Conservation (phyloP, 75 land plant genomes). For the Gnetum montanum region DNA sequence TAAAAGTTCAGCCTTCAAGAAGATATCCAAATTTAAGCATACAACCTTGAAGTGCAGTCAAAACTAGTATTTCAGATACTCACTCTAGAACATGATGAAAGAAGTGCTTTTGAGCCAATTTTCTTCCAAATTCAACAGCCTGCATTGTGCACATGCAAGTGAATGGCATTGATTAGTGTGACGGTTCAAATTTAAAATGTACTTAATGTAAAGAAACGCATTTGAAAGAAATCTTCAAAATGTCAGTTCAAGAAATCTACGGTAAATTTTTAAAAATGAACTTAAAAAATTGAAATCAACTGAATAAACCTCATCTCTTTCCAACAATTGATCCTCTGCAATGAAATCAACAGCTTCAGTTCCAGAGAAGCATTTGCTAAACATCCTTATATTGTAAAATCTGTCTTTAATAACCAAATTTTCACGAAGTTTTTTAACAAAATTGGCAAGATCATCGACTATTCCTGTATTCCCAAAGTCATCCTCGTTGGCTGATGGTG, state of each 20-base stretch:
- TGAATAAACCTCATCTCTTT: conserved; percentile 66
- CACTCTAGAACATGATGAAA: conserved; percentile 61
- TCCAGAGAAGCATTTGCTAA: conserved; percentile 58
- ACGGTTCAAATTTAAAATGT: background rate
- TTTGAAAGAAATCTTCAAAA: background rate
- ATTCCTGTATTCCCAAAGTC: conserved; percentile 39
- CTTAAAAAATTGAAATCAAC: too few species aligned
- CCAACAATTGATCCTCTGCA: conserved; percentile 74
- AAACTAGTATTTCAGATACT: too few species aligned
- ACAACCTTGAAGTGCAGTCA: background rate
- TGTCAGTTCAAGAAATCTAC: too few species aligned
- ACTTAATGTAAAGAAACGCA: conserved; percentile 3
- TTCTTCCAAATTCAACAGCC: conserved; percentile 68
- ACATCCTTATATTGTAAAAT: conserved; percentile 55
- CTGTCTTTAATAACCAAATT: conserved; percentile 48
- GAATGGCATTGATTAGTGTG: background rate
- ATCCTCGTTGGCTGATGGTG: conserved; percentile 72
- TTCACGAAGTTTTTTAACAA: conserved; percentile 59
- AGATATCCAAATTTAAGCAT: background rate
- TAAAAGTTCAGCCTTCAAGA: conserved; percentile 6
- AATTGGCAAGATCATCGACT: conserved; percentile 54
- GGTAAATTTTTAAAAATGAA: too few species aligned
- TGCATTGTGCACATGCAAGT: conserved; percentile 5
- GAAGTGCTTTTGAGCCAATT: conserved; percentile 53
- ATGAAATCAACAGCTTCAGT: conserved; percentile 79